phyloP scores from a whole-genome alignment of 2,329 filamentous ascomycete species.

The Pestalotiopsis sp. region DNA sequence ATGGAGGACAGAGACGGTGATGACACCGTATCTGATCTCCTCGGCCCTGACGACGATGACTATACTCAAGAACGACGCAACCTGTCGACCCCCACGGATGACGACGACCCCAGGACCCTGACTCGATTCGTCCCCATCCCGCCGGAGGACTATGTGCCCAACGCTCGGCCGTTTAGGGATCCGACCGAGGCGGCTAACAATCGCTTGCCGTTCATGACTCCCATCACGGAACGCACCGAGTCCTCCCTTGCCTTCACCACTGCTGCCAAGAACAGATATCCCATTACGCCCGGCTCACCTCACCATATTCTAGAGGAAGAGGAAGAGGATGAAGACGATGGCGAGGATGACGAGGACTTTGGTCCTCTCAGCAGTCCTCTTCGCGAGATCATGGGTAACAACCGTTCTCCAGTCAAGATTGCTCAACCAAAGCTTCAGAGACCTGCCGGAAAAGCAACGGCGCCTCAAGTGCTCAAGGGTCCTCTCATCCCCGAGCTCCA shows the following conservation, averaged over 20 bases:
- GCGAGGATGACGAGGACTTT: conserved; percentile 32
- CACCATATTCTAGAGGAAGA: conserved; percentile 25
- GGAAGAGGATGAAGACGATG: conserved; percentile 30
- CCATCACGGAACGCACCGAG: conserved; percentile 94
- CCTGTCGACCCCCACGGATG: conserved; percentile 27
- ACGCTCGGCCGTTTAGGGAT: conserved; percentile 78
- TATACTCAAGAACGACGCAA: conserved; percentile 38
- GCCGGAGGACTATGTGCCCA: conserved; percentile 83
- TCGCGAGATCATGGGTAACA: conserved; percentile 60
- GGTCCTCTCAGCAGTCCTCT: conserved; percentile 69
- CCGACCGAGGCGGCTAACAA: conserved; percentile 80
- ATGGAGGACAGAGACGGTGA: conserved; percentile 36
- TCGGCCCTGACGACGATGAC: conserved; percentile 36
- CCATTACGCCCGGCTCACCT: conserved; percentile 42
- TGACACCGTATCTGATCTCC: conserved; percentile 41
- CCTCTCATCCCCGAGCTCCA: conserved; percentile 79
- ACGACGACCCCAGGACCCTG: conserved; percentile 52
- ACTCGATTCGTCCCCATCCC: conserved; percentile 76
- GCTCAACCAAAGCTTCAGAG: conserved; percentile 51
- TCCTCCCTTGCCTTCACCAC: conserved; percentile 73
- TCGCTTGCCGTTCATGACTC: conserved; percentile 96
- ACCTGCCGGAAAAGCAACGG: conserved; percentile 19
- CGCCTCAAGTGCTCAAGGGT: conserved; percentile 50
- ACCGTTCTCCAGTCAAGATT: conserved; percentile 46
- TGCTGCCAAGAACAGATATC: conserved; percentile 56